phyloP scores from a whole-genome alignment of 192 early-diverging fungal species.

The Ambispora gerdemannii region DNA sequence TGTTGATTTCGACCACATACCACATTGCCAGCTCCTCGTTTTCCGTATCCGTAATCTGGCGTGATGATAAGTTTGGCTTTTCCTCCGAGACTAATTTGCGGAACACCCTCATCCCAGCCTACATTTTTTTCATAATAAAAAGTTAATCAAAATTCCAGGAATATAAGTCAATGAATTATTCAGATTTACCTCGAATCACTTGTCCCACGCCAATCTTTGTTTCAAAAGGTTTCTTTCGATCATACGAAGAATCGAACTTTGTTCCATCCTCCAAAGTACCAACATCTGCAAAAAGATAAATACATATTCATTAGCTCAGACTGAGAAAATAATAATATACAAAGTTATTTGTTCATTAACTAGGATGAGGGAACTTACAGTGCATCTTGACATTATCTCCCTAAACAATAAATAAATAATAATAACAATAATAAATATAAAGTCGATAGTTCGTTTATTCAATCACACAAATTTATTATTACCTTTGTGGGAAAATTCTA shows the following conservation, averaged over 20 bases:
- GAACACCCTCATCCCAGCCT: slow-evolving; percentile 73
- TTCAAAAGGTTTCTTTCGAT: slow-evolving; percentile 82
- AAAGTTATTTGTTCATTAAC: neutral
- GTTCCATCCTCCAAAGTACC: slow-evolving; percentile 58
- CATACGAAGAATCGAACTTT: slow-evolving; percentile 85
- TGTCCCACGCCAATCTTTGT: slow-evolving; percentile 90
- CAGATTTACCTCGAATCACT: slow-evolving; percentile 71
- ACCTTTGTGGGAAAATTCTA: slow-evolving; percentile 9
- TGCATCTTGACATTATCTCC: slow-evolving; percentile 14
- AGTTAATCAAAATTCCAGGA: neutral
- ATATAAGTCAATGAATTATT: neutral
- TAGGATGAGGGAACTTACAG: neutral
- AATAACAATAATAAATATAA: neutral
- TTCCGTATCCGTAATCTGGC: slow-evolving; percentile 80
- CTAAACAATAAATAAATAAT: neutral
- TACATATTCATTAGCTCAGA: neutral
- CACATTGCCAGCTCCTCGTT: neutral
- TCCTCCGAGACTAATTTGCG: slow-evolving; percentile 90
- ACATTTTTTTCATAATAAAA: no score
- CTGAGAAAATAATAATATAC: neutral
- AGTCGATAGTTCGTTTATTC: neutral
- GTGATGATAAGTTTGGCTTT: slow-evolving; percentile 80
- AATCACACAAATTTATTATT: neutral
- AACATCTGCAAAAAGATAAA: neutral
- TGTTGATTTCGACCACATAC: neutral